Conservation (phyloP, 345 rosid species). For the Populus nigra region DNA sequence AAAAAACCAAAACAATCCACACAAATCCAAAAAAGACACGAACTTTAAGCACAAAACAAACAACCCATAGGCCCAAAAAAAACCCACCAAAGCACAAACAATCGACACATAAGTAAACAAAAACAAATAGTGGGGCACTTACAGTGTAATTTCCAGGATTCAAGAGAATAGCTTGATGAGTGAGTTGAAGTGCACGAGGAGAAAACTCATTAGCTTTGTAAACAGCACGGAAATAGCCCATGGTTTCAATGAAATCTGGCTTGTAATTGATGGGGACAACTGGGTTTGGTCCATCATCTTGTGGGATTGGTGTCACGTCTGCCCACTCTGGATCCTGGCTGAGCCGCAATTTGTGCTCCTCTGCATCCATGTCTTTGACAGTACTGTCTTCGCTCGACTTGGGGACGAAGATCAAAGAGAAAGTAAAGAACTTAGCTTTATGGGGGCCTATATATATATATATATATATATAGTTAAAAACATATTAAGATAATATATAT, state of each 20-base stretch:
- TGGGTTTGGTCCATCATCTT: slow-evolving; percentile 84
- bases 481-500: too few species aligned
- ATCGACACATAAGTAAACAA: not conserved
- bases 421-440: not conserved
- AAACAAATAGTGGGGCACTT: slow-evolving; percentile 3
- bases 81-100: not conserved
- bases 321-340: slow-evolving; percentile 67
- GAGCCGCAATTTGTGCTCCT: slow-evolving; percentile 33
- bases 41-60: too few species aligned
- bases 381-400: not conserved
- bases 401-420: not conserved
- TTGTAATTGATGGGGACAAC: slow-evolving; percentile 80
- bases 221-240: slow-evolving; percentile 87
- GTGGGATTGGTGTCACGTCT: slow-evolving; percentile 65
- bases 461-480: too few species aligned
- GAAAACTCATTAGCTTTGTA: slow-evolving; percentile 72
- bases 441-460: not conserved
- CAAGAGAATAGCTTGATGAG: slow-evolving; percentile 50
- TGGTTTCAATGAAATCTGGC: slow-evolving; percentile 72
- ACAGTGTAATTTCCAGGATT: slow-evolving; percentile 95
- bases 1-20: too few species aligned
- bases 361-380: not conserved
- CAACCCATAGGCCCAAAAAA: not conserved
- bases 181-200: slow-evolving; percentile 67
- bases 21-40: not conserved